Base-by-base conservation (phyloP, 116 monocot genomes). In the Phalaenopsis hybrid region DNA sequence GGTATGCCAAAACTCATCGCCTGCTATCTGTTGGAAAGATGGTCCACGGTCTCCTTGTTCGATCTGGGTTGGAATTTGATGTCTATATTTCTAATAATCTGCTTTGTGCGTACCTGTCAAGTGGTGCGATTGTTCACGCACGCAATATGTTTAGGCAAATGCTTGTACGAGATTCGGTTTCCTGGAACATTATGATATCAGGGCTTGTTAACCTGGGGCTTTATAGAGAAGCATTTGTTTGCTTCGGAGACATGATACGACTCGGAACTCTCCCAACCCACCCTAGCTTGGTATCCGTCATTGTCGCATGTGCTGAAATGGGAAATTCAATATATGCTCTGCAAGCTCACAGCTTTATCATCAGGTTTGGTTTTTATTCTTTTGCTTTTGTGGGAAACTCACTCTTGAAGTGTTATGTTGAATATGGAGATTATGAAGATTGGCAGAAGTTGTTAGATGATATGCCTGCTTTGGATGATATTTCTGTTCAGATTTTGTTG, bases 331-430 rank as follows among this genome's bases (percentile, higher is more conserved):
- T n/a, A 7, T 34, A 4, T 63, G 37, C 83, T 7, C 21, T 16
- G 45, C 88, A 88, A 85, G 81, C 81, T 57, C 88, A 88, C 83
- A 79, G 83, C 23, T 45, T 76, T 28, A 84, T 74, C 68, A 80
- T 85, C 55, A 82, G 75, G 67, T 57, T 34, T 18, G 88, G 88
- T 43, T 82, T 85, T 79, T 84, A 55, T 33, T 33, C 75, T 17
- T 82, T 85, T 83, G 48, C 73, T 50, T 83, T 77, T 78, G 83
- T 88, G n/a, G 88, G 88, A 8, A 88, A 88, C 83, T 82, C 88
- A 2, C 82, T 88, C 49, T 77, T 88, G 82, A 82, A 85, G 33
- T 78, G 85, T 1, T 85, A 82, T 85, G 74, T 61, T 8, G 80
- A 85, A 18, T 25, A 72, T 25, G 85, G 80, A 52, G 77, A 65